Evolutionary conservation across 1,139 yeast species (phyloP), one percentile per base, ranked within the genome.

Genomic region (Arxiozyma heterogenica): DNA sequence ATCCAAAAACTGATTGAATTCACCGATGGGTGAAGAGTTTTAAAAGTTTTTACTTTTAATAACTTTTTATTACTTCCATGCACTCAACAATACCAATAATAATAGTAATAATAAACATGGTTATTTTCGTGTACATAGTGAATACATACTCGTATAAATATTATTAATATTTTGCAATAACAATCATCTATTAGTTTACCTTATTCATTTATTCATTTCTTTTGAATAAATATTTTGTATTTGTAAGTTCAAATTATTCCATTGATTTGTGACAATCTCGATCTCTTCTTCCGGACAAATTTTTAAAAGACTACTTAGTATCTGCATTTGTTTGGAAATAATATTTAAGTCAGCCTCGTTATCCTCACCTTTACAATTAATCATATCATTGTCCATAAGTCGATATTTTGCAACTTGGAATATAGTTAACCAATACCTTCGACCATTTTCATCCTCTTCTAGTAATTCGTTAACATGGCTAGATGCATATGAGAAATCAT

Each of bases 401-500:
- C 64, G 56, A 52, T 61, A 71, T 55, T 71, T 71, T 11, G 70
- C 83, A 7, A 83, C 80, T 62, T 83, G 88, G 61, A 81, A 82
- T 54, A 83, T 77, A 0, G 84, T 77, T 48, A 78, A 71, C 88
- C 90, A 83, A 46, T 58, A 60, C 72, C 64, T n/a, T 73, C 34
- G 30, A 25, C 73, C 49, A 30, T 25, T 34, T 12, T n/a, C 22
- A 2, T 43, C 47, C 15, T 43, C 47, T 1, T 71, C 67, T 39
- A 80, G 58, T 67, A 68, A 63, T 54, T 56, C 75, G 55, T 58
- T 71, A 61, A 73, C 60, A n/a, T 64, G 56, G 4, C 71, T 68
- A 59, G 75, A 75, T 0, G 88, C 85, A 65, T 71, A 82, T 12
- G 66, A 64, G 58, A 83, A 82, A 62, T 84, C 83, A 52, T 72